Conservation (phyloP, 2,329 filamentous ascomycete species). For the Aspergillus flavus region DNA sequence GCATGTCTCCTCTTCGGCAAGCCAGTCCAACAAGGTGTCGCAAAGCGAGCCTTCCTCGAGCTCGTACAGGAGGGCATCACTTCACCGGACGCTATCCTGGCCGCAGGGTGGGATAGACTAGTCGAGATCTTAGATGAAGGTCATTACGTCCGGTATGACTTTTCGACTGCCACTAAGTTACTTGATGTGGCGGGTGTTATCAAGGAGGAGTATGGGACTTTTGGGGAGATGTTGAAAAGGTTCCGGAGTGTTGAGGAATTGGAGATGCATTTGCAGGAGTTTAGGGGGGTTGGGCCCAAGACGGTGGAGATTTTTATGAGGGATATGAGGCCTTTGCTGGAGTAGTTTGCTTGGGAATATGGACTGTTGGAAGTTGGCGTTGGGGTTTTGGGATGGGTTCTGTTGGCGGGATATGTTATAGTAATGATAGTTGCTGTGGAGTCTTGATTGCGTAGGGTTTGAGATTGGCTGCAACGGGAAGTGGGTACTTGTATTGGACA, state of each 20-base stretch:
- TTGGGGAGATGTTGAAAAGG: not conserved
- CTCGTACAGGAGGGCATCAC: slow-evolving; percentile 15
- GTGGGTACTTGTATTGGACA: too few species aligned
- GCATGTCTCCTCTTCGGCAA: slow-evolving; percentile 23
- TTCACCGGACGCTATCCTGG: slow-evolving; percentile 16
- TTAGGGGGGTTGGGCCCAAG: not conserved
- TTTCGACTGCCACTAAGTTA: slow-evolving; percentile 19
- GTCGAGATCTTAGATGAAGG: slow-evolving; percentile 21
- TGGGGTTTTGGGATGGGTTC: too few species aligned
- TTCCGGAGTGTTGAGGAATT: not conserved
- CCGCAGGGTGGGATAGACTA: slow-evolving; percentile 20
- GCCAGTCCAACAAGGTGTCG: slow-evolving; percentile 20
- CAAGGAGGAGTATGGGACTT: slow-evolving; percentile 13
- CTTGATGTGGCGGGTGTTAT: slow-evolving; percentile 15
- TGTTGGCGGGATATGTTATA: too few species aligned
- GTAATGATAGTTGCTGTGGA: too few species aligned
- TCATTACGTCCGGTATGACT: slow-evolving; percentile 22
- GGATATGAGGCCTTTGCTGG: not conserved
- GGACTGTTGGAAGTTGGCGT: too few species aligned
- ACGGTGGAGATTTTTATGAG: not conserved
- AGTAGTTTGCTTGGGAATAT: not conserved
- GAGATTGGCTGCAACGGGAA: too few species aligned
- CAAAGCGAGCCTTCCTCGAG: slow-evolving; percentile 14
- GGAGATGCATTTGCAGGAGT: not conserved
- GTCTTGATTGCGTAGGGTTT: too few species aligned